Evolutionary conservation across 139 green algal genomes (phyloP), one percentile per base, ranked within the genome.

Genomic region (Chlamydomonas asymmetrica): DNA sequence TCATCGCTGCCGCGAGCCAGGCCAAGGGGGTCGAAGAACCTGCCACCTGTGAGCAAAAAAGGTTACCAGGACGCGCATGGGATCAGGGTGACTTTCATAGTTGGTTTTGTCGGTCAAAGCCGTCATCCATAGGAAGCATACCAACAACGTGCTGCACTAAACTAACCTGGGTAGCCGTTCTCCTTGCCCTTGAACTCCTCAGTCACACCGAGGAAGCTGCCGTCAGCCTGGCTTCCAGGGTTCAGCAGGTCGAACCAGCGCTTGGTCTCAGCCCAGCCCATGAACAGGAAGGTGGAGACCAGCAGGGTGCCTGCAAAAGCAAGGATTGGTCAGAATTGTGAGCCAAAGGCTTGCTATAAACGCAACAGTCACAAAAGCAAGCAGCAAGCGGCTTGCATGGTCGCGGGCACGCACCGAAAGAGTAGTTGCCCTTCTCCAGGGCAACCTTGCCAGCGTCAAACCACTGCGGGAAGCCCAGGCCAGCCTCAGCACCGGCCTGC

Each of bases 141-240:
- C n/a, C n/a, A 22, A 22, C 49, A 57, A 22, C 49, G 59, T 57
- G 49, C 57, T 64, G 57, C 57, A 64, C 27, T 39, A 67, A 38
- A 34, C 73, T 56, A 66, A 85, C 87, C 89, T 67, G 90, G 89
- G 81, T 93, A 95, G 75, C 87, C 87, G 71, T 90, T 91, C 76
- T 87, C 88, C 57, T 84, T 84, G 67, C 87, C 84, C 88, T 93
- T 94, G 80, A 98, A 90, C 71, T 87, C 89, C 8, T 88, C 86
- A 20, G 91, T 94, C 76, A 96, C 70, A 78, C 93, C 93, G 31
- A 97, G 74, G 88, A 96, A 97, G 37, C 78, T 90, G 81, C 91
- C 91, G 50, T 95, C 87, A 37, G 68, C 93, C 87, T 97, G 93
- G 76, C 75, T 91, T 64, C 92, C 92, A 32, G 91, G 94, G 80